phyloP scores from a whole-genome alignment of 2,329 filamentous ascomycete species.

The Epichloe sibirici region DNA sequence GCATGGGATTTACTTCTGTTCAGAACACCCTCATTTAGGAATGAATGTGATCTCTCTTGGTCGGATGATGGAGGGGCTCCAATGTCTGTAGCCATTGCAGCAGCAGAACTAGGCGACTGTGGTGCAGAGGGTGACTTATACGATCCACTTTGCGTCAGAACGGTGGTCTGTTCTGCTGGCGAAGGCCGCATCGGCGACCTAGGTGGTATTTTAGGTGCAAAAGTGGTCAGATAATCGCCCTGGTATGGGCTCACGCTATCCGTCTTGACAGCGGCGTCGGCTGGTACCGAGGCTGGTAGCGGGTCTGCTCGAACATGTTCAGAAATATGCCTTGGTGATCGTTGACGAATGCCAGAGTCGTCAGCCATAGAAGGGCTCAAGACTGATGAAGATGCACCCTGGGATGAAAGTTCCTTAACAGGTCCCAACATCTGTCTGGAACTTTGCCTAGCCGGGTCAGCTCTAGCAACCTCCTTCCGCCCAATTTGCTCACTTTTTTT shows the following conservation, averaged over 20 bases:
- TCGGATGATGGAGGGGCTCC: not conserved
- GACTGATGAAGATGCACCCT: constrained; percentile 14
- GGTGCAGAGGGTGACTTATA: not conserved
- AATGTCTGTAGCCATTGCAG: not conserved
- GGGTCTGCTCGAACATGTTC: not conserved
- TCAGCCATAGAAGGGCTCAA: constrained; percentile 31
- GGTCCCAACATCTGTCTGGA: constrained; percentile 3
- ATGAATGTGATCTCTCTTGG: not conserved
- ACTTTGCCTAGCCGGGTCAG: not conserved
- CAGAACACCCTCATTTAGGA: not conserved
- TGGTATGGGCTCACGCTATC: not conserved
- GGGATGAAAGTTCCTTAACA: constrained; percentile 1
- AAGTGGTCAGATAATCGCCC: not conserved
- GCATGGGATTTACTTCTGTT: not conserved
- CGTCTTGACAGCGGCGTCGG: not conserved
- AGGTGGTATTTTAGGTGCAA: not conserved
- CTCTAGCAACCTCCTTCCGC: constrained; percentile 23
- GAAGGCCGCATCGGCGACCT: not conserved
- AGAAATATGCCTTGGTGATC: constrained; percentile 33
- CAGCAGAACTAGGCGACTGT: not conserved
- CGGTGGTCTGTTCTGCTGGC: not conserved
- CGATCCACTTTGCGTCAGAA: not conserved
- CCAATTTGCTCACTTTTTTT: constrained; percentile 18
- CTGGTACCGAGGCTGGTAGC: not conserved
- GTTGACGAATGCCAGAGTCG: constrained; percentile 29